Base-by-base conservation (phyloP, 441 rosid species). In the Erodium trifolium region DNA sequence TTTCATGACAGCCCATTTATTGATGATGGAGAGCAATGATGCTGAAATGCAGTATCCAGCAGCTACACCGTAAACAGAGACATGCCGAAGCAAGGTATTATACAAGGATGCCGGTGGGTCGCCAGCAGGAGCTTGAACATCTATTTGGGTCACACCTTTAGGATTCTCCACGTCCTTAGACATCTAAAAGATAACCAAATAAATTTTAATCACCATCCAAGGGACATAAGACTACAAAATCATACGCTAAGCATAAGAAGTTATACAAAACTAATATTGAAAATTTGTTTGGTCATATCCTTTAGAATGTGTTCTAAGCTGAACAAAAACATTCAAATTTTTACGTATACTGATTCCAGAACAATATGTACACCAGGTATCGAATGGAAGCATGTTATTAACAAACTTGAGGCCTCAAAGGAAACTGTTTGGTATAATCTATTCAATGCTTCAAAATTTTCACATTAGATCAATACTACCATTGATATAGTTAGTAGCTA, bases 1-100 rank as follows among this genome's bases (percentile, higher is more conserved):
- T 70, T 87, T 88, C 96, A 87, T 93, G 73, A 93, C 74, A 12
- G 99, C 97, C 97, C 96, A 93, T 80, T 93, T 93, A 82, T 93
- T 91, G 81, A 90, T 91, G 81, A 93, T 89, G 9, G 97, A 93
- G 67, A 91, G 95, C 71, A 93, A 81, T 43, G 96, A 88, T 9
- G 99, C 97, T n/a, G 99, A 91, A 73, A 91, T 72, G 77, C 99
- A 91, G 72, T 93, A 93, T 2, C 96, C 97, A 1, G 88, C 88
- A 64, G 97, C 99, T 41, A 93, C 68, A 18, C 99, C 99, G 74
- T 89, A 89, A 49, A 91, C 71, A 0, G 97, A 88, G 47, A 84
- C 87, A 67, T 88, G 90, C 73, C 81, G 84, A 19, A 85, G 82
- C 37, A 93, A 71, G 71, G 10, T 43, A 72, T 68, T 75, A 18